Evolutionary conservation across 1,284 basidiomycete species (phyloP), one percentile per base, ranked within the genome.

Genomic region (Flammula alnicola): DNA sequence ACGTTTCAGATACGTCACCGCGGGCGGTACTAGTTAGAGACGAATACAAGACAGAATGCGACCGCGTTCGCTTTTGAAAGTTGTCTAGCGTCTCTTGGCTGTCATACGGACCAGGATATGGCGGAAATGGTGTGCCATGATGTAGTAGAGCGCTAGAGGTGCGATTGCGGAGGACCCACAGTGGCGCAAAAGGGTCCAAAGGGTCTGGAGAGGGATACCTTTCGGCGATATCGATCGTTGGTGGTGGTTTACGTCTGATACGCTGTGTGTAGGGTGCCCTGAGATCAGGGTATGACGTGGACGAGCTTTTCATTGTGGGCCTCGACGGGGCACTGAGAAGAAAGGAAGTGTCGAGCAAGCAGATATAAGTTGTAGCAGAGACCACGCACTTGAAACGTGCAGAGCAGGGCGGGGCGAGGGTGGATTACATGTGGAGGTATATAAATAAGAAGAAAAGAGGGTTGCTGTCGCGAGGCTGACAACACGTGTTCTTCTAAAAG

Each of bases 191-290:
- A 1, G 80, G 80, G 59, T 83, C 79, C 16, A 52, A 55, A 14
- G 79, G 79, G 62, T 83, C 80, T 20, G 79, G 79, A 3, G 65
- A 60, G 8, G 81, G 80, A 60, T 81, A 83, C 41, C 73, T 69
- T 38, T 70, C 61, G 3, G 70, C 67, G 51, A 69, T 61, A 36
- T 74, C 71, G 54, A 77, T 68, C 16, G 63, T 47, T 1, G 79
- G 79, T 1, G 77, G 63, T 1, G 77, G 78, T 57, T 80, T 81
- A 36, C 79, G 77, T 59, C 66, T 78, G 59, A 80, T 63, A 38
- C 61, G 61, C 41, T 55, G 41, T 4, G 52, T n/a, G 29, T 33
- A 10, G 23, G 20, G 25, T 11, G 43, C 39, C 20, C 42, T 55
- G 52, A 55, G 51, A 40, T 61, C 60, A n/a, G 45, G 51, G 42